Conservation (phyloP, 768 basidiomycete genomes). For the Boletus speciosus region DNA sequence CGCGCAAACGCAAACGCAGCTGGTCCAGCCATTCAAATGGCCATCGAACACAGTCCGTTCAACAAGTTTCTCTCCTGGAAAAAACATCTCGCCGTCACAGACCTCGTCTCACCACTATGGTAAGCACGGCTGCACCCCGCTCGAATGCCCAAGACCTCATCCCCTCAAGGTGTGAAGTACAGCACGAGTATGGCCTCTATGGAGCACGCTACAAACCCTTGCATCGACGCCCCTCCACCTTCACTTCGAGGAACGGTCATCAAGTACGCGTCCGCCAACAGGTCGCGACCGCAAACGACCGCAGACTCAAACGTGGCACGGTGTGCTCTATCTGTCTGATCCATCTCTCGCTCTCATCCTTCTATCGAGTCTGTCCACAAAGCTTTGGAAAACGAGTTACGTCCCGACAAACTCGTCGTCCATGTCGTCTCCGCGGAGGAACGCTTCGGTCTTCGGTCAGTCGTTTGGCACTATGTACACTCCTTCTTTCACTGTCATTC, state of each 20-base stretch:
- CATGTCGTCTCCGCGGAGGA: slow-evolving; percentile 58
- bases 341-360: not conserved
- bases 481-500: not conserved
- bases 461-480: not conserved
- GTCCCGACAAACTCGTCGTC: slow-evolving; percentile 54
- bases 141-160: not conserved
- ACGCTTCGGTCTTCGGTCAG: slow-evolving; percentile 72
- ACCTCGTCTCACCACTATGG: slow-evolving; percentile 62
- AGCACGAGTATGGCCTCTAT: slow-evolving; percentile 71
- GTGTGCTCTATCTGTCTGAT: slow-evolving; percentile 34
- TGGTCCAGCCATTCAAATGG: slow-evolving; percentile 33
- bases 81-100: slow-evolving; percentile 53
- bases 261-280: slow-evolving; percentile 50
- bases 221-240: slow-evolving; percentile 49
- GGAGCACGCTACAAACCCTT: slow-evolving; percentile 52
- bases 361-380: slow-evolving; percentile 64
- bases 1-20: not conserved
- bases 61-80: slow-evolving; percentile 42
- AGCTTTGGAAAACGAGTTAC: slow-evolving; percentile 69
- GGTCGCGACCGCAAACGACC: slow-evolving; percentile 54
- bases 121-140: slow-evolving; percentile 24
- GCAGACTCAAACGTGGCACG: slow-evolving; percentile 48
- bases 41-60: slow-evolving; percentile 38
- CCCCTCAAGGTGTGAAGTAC: slow-evolving; percentile 67
- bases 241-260: slow-evolving; percentile 57